Base-by-base conservation (phyloP, 192 early-diverging fungal species). In the Entomortierella chlamydospora region DNA sequence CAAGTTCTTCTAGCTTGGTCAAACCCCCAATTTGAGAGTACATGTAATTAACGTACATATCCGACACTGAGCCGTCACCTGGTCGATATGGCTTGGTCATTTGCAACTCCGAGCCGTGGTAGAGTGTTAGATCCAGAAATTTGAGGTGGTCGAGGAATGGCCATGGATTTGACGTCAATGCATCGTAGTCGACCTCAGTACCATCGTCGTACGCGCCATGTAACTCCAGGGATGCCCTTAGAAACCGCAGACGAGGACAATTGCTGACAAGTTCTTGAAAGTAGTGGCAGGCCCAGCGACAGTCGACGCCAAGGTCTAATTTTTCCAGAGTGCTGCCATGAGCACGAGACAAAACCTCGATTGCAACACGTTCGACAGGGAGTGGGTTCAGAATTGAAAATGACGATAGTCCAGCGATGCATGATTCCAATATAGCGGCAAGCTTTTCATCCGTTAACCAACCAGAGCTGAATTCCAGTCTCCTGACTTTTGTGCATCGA, bases 201-300 rank as follows among this genome's bases (percentile, higher is more conserved):
- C 7, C n/a, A 33, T 13, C 29, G 13, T 51, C 30, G 1, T 20
- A 18, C 8, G 8, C 33, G 58, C 39, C 7, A 23, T 2, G 6
- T 12, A 63, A 30, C 15, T 31, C 25, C 22, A 63, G 6, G 1
- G 47, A 31, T 47, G 61, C 43, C 47, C 50, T 63, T 6, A 68
- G 55, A 31, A n/a, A 18, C 9, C 33, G 41, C 6, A 68, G 33
- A 13, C 37, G 7, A 22, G 57, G 56, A 34, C 52, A 54, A 15
- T 45, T n/a, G 4, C n/a, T 33, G 41, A 68, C 26, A 10, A 68
- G 33, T 25, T 60, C 56, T 28, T 58, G 43, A 45, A 68, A 58
- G 3, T 50, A 18, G 20, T 59, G 56, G 4, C 56, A 23, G 1
- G 43, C 23, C 41, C 28, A 68, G 7, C 56, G 56, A 0, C n/a